Conservation (phyloP, 805 yeast genomes). For the Trichomonascus vanleenenianus region DNA sequence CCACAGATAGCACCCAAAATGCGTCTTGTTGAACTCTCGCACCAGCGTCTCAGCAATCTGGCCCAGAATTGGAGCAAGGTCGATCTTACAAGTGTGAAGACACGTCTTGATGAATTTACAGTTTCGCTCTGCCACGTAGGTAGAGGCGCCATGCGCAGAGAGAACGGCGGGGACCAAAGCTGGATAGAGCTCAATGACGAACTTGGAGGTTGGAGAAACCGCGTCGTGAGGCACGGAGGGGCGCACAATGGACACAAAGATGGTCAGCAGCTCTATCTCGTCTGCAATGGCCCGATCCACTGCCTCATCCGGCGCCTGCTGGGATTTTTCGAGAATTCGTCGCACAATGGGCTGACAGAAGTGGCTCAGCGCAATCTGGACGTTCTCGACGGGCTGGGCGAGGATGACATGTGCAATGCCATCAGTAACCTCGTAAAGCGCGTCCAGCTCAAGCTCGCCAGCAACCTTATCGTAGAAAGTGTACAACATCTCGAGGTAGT, state of each 20-base stretch:
- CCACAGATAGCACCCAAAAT: conserved; percentile 82
- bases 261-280: conserved; percentile 60
- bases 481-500: conserved; percentile 66
- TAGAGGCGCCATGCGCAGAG: conserved; percentile 47
- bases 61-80: conserved; percentile 50
- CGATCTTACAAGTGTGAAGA: conserved; percentile 53
- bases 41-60: conserved; percentile 59
- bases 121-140: conserved; percentile 65
- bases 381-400: conserved; percentile 43
- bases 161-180: conserved; percentile 38
- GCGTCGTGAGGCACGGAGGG: conserved; percentile 3
- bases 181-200: conserved; percentile 56
- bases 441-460: conserved; percentile 51
- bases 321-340: conserved; percentile 17
- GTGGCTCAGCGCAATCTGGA: conserved; percentile 47
- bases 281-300: conserved; percentile 52
- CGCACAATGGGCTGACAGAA: conserved; percentile 62
- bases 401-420: conserved; percentile 81
- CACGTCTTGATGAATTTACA: conserved; percentile 60
- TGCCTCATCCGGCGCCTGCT: conserved; percentile 29
- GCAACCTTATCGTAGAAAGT: conserved; percentile 57
- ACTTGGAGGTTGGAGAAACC: conserved; percentile 39
- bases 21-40: conserved; percentile 59
- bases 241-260: conserved; percentile 49
- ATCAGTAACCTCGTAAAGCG: conserved; percentile 74